Evolutionary conservation across 495 filamentous ascomycete species (phyloP).

Genomic region (Penicillium bovifimosum): DNA sequence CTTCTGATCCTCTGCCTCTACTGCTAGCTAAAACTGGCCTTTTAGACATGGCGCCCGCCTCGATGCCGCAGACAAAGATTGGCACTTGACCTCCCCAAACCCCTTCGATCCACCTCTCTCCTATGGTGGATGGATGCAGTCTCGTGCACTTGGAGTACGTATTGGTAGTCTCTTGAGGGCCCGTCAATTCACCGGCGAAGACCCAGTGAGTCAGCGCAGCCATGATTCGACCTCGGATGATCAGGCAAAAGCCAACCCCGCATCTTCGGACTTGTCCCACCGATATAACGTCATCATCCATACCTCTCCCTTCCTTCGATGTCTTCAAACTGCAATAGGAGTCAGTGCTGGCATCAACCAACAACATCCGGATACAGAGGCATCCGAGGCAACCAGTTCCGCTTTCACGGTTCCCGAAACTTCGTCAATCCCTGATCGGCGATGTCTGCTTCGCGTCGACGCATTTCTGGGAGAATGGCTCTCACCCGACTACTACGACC

Average conservation of each 20-base stretch:
- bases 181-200: conserved; percentile 25
- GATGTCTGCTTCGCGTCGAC: conserved; percentile 65
- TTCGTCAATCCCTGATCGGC: conserved; percentile 14
- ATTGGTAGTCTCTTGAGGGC: conserved; percentile 67
- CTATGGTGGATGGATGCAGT: conserved; percentile 89
- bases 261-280: conserved; percentile 39
- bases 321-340: conserved; percentile 85
- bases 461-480: conserved; percentile 96
- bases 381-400: conserved; percentile 6
- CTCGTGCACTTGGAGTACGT: conserved; percentile 67
- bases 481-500: conserved; percentile 83
- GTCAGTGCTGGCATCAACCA: conserved; percentile 85
- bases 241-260: conserved; percentile 16
- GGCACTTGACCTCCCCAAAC: conserved; percentile 90
- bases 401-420: not conserved
- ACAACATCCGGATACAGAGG: conserved; percentile 34
- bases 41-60: conserved; percentile 84
- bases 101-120: conserved; percentile 96
- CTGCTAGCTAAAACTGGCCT: not conserved
- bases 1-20: not conserved
- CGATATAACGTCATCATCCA: conserved; percentile 81
- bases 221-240: conserved; percentile 9
- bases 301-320: conserved; percentile 86
- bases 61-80: conserved; percentile 87
- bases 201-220: conserved; percentile 12